phyloP scores from a whole-genome alignment of 805 yeast genomes.

The Priceomyces medius region DNA sequence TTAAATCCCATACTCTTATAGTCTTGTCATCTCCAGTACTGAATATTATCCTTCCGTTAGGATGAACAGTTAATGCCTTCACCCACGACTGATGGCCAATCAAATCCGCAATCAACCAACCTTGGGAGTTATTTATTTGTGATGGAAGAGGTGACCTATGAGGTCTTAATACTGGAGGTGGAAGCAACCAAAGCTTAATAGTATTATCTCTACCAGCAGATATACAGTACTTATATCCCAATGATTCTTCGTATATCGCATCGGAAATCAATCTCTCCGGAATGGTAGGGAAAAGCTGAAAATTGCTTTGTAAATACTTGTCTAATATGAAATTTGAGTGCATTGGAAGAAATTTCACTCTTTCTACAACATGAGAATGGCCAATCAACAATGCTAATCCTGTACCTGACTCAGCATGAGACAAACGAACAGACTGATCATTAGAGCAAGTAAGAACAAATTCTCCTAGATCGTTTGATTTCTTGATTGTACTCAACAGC shows the following conservation, averaged over 20 bases:
- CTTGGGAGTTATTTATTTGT: slow-evolving; percentile 52
- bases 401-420: slow-evolving; percentile 65
- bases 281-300: slow-evolving; percentile 30
- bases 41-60: slow-evolving; percentile 66
- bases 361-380: slow-evolving; percentile 82
- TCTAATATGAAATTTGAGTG: slow-evolving; percentile 50
- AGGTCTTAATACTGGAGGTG: slow-evolving; percentile 58
- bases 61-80: slow-evolving; percentile 65
- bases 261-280: slow-evolving; percentile 30
- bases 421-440: slow-evolving; percentile 70
- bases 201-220: slow-evolving; percentile 79
- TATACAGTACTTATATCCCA: slow-evolving; percentile 71
- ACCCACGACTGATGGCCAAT: slow-evolving; percentile 89
- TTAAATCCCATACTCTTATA: slow-evolving; percentile 75
- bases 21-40: slow-evolving; percentile 80
- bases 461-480: slow-evolving; percentile 40
- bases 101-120: slow-evolving; percentile 54
- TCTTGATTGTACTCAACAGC: slow-evolving; percentile 10
- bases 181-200: slow-evolving; percentile 75
- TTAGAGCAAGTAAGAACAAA: slow-evolving; percentile 72
- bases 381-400: slow-evolving; percentile 69
- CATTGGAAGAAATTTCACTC: slow-evolving; percentile 63
- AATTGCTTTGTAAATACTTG: slow-evolving; percentile 33
- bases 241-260: slow-evolving; percentile 22
- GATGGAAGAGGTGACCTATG: slow-evolving; percentile 58